Conservation (phyloP, 106 monocot genomes). For the Posidonia australis region DNA sequence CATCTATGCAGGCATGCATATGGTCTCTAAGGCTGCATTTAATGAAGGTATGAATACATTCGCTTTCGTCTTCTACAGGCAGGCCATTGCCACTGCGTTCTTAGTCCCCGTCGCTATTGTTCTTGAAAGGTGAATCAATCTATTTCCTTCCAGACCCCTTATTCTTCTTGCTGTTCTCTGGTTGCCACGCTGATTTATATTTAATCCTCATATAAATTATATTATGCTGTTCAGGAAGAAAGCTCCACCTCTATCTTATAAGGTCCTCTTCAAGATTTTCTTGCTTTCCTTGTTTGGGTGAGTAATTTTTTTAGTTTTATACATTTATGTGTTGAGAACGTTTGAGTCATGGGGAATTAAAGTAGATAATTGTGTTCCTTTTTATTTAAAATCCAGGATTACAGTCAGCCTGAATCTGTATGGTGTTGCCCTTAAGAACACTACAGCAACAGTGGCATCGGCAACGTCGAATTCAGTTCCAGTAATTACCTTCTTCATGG, state of each 20-base stretch:
- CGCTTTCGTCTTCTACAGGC: conserved; percentile 66
- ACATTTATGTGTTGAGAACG: not conserved
- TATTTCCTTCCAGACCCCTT: too few species aligned
- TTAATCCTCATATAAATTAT: not conserved
- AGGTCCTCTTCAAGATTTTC: conserved; percentile 10
- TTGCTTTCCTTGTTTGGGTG: conserved; percentile 13
- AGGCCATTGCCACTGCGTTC: conserved; percentile 34
- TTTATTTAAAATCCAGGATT: conserved; percentile 5
- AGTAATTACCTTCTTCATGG: conserved; percentile 14
- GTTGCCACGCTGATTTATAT: not conserved
- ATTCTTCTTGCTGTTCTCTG: too few species aligned
- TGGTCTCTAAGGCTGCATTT: conserved; percentile 61
- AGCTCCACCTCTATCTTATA: conserved; percentile 2
- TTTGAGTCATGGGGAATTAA: not conserved
- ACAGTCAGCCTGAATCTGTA: conserved; percentile 15
- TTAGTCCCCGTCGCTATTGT: conserved; percentile 34
- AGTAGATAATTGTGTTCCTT: not conserved
- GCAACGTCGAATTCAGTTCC: conserved; percentile 12
- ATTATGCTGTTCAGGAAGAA: conserved; percentile 5
- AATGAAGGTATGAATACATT: conserved; percentile 40
- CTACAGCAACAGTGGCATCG: conserved; percentile 18
- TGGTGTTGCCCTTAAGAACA: conserved; percentile 10
- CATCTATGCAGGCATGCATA: conserved; percentile 41
- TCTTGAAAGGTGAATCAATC: conserved; percentile 16
- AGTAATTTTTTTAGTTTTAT: not conserved